Conservation (phyloP, 805 yeast genomes). For the Ogataea philodendri region DNA sequence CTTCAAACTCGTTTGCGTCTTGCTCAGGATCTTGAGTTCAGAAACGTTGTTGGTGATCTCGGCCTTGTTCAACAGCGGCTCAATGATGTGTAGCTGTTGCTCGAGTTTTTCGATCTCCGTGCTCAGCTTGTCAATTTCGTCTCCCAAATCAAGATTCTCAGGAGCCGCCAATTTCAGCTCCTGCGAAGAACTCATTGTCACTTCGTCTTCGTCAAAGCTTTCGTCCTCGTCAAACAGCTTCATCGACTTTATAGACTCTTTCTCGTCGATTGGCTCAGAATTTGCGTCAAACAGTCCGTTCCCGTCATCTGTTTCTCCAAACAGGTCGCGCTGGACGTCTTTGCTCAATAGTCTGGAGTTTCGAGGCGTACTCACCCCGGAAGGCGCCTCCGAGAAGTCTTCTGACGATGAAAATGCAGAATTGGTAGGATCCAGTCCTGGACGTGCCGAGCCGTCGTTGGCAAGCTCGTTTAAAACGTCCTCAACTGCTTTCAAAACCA, state of each 20-base stretch:
- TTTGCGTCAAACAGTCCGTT: conserved; percentile 23
- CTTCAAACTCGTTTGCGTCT: conserved; percentile 63
- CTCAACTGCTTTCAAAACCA: conserved; percentile 60
- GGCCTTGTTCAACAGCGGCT: conserved; percentile 73
- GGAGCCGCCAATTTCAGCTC: conserved; percentile 56
- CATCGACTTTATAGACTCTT: conserved; percentile 22
- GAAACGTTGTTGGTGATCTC: conserved; percentile 75
- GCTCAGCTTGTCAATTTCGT: conserved; percentile 60
- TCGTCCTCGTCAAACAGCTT: conserved; percentile 37
- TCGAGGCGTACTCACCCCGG: conserved; percentile 20
- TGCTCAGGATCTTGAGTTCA: conserved; percentile 64
- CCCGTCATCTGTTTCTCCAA: conserved; percentile 26
- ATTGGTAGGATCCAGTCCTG: conserved; percentile 1
- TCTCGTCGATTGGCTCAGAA: conserved; percentile 23
- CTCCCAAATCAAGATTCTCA: conserved; percentile 61
- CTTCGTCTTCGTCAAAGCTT: conserved; percentile 15
- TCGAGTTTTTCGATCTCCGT: conserved; percentile 56
- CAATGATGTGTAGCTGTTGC: conserved; percentile 62
- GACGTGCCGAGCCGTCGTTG: conserved; percentile 26
- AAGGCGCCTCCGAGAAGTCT: conserved; percentile 13
- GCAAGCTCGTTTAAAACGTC: conserved; percentile 64
- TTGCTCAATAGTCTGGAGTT: conserved; percentile 29
- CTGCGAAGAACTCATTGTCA: conserved; percentile 24
- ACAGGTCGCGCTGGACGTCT: conserved; percentile 33
- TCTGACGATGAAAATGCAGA: conserved; percentile 14